Evolutionary conservation across 345 rosid species (phyloP).

Genomic region (Kernera saxatilis): DNA sequence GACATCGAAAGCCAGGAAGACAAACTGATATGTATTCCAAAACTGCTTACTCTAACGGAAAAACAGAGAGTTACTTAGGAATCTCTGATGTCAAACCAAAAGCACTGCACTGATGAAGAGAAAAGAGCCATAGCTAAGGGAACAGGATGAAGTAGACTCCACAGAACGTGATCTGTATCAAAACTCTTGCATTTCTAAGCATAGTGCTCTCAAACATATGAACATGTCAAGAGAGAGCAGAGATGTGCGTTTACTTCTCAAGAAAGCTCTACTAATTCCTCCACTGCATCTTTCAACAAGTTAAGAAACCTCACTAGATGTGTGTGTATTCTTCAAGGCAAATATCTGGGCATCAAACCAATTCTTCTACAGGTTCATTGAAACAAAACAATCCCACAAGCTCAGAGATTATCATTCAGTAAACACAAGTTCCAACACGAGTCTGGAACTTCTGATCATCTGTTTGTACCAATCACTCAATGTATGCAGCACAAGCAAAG

Average conservation of each 20-base stretch:
- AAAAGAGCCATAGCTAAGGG: too few relatives aligned
- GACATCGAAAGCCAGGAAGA: background rate
- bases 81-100: background rate
- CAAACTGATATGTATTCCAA: background rate
- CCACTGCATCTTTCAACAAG: background rate
- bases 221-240: background rate
- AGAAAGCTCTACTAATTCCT: too few relatives aligned
- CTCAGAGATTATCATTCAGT: background rate
- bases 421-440: conserved; percentile 6
- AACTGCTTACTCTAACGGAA: background rate
- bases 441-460: background rate
- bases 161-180: background rate
- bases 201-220: background rate
- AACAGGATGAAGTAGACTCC: background rate
- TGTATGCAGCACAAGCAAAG: background rate
- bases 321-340: background rate
- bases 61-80: background rate
- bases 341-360: background rate
- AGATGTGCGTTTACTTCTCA: background rate
- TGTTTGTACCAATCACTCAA: background rate
- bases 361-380: background rate
- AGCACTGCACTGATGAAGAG: too few relatives aligned
- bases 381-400: background rate
- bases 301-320: background rate
- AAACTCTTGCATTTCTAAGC: background rate